phyloP scores from a whole-genome alignment of 805 yeast genomes.

The Lipomyces kockii region DNA sequence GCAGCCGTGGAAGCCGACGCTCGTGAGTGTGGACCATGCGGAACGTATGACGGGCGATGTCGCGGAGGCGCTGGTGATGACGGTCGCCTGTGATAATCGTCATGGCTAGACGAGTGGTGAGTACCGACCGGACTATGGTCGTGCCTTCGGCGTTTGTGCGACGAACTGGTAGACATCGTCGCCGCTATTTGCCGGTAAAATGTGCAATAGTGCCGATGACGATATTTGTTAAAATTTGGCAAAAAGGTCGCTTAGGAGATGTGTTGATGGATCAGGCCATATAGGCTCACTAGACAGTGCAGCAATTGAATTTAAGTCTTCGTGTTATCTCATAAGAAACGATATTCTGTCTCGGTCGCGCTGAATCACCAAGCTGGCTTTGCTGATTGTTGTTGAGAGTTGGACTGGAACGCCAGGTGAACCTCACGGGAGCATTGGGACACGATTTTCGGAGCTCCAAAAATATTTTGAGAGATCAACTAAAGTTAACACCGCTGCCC shows the following conservation, averaged over 20 bases:
- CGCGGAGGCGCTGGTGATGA: background rate
- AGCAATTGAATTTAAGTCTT: background rate
- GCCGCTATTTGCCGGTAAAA: background rate
- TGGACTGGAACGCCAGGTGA: background rate
- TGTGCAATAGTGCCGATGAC: background rate
- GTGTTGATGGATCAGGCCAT: background rate
- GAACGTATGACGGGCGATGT: background rate
- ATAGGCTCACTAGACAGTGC: background rate
- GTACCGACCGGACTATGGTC: background rate
- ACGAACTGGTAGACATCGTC: conserved; percentile 5
- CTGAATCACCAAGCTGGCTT: background rate
- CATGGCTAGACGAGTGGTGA: background rate
- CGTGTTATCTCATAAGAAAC: background rate
- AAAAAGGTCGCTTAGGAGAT: background rate
- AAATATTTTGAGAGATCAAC: background rate
- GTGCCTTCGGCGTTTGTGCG: conserved; percentile 4
- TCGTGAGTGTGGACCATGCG: background rate
- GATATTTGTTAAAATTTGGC: background rate
- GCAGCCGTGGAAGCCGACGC: background rate
- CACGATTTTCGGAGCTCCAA: background rate
- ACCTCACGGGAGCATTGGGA: background rate
- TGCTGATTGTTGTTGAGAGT: background rate
- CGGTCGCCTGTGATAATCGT: background rate
- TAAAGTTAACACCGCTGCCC: background rate
- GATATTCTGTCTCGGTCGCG: background rate